Percentiles rank a stretch among this genome's conserved stretches.
Conservation (phyloP, 768 basidiomycete species). For the Leccinum incarnatum region DNA sequence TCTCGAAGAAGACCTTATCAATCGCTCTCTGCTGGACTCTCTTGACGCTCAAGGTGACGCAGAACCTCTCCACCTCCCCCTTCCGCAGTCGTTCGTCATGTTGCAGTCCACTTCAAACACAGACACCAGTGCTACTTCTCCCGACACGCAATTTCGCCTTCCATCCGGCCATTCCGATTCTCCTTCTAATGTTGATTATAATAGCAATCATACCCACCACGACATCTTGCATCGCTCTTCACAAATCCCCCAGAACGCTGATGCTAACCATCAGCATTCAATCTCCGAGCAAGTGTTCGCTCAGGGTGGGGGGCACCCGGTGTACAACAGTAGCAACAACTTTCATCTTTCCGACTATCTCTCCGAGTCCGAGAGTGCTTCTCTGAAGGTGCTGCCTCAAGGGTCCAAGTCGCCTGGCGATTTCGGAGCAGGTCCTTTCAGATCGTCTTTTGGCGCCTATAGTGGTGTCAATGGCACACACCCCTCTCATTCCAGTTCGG, state of each 20-base stretch:
- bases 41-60: slow-evolving; percentile 83
- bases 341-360: slow-evolving; percentile 35
- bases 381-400: slow-evolving; percentile 32
- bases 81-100: slow-evolving; percentile 41
- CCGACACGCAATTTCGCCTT: slow-evolving; percentile 54
- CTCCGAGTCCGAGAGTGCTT: slow-evolving; percentile 32
- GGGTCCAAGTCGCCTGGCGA: slow-evolving; percentile 32
- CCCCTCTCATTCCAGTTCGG: slow-evolving; percentile 21
- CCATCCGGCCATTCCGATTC: slow-evolving; percentile 52
- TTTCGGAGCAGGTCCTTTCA: slow-evolving; percentile 35
- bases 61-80: slow-evolving; percentile 48
- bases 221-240: slow-evolving; percentile 29
- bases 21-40: slow-evolving; percentile 79
- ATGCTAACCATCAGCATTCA: slow-evolving; percentile 35
- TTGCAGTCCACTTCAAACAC: slow-evolving; percentile 50
- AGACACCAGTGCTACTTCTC: slow-evolving; percentile 48
- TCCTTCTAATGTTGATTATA: slow-evolving; percentile 39
- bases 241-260: slow-evolving; percentile 25
- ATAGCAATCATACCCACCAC: slow-evolving; percentile 36
- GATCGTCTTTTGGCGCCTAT: slow-evolving; percentile 36
- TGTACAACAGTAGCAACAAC: slow-evolving; percentile 42
- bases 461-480: slow-evolving; percentile 28
- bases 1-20: slow-evolving; percentile 73
- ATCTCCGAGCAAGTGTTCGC: slow-evolving; percentile 30
- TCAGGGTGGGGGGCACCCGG: slow-evolving; percentile 33